A percentile compares a stretch with the other conserved stretches of the same genome.
phyloP scores from a whole-genome alignment of 1,139 yeast species.

The Zygoascus sp. region DNA sequence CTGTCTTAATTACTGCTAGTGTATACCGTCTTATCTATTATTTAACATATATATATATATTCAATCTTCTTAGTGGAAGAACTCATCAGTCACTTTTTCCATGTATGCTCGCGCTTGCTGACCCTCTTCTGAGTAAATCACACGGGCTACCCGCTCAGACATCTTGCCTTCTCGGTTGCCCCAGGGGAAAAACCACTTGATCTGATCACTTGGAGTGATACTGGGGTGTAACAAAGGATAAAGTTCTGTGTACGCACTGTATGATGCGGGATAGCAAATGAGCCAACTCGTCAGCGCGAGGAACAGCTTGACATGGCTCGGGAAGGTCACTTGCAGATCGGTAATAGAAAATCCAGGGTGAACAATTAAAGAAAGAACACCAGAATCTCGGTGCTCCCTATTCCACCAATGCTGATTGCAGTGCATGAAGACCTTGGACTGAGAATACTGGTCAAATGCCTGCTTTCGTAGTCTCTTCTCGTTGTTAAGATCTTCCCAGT shows the following conservation, averaged over 20 bases:
- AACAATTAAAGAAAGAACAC: slow-evolving; percentile 29
- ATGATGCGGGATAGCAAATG: not conserved
- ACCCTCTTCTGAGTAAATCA: not conserved
- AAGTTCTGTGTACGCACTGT: slow-evolving; percentile 1
- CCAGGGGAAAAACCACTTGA: slow-evolving; percentile 4
- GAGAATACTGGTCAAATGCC: slow-evolving; percentile 36
- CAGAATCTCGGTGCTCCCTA: slow-evolving; percentile 33
- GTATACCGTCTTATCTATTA: too few species aligned
- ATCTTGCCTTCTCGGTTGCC: slow-evolving; percentile 3
- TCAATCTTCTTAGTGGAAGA: not conserved
- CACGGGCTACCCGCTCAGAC: not conserved
- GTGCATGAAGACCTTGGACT: slow-evolving; percentile 46
- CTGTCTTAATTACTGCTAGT: too few species aligned
- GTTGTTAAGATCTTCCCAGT: slow-evolving; percentile 36
- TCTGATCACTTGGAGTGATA: not conserved
- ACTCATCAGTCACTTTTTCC: not conserved
- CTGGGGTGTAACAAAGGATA: slow-evolving; percentile 1
- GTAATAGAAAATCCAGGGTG: slow-evolving; percentile 48
- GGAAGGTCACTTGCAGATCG: slow-evolving; percentile 39
- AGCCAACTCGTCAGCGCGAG: slow-evolving; percentile 6
- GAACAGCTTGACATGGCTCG: not conserved
- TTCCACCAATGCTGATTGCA: slow-evolving; percentile 45
- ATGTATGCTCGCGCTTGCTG: not conserved
- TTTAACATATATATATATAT: not conserved
- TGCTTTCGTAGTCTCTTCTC: slow-evolving; percentile 8